Evolutionary conservation across 2,329 filamentous ascomycete species (phyloP), one percentile per base, ranked within the genome.

Genomic region (Colletotrichum sp.): DNA sequence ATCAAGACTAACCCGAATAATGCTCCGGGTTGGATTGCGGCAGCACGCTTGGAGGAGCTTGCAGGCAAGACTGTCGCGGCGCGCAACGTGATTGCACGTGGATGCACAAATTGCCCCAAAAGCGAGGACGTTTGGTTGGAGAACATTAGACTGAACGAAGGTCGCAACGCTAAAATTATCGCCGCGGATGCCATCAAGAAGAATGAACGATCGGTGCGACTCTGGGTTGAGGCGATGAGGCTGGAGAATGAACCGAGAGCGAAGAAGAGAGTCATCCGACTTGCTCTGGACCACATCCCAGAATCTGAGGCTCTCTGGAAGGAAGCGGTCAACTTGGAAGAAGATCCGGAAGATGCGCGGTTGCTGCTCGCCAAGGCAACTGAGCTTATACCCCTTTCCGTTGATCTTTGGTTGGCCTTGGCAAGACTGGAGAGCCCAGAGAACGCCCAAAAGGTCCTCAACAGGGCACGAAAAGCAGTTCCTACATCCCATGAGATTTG

Each of bases 281-380:
- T 97, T 81, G 97, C 97, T 0, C 89, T 99, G 59, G 95, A 98
- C 80, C 94, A 98, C 81, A 94, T 98, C 55, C 96, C 96, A 1
- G 95, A 98, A 81, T 98, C 96, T 0, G 97, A 98, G 63, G 94
- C 95, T 56, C 90, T 99, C n/a, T 99, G 97, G 97, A 99, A 98
- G 83, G 96, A 97, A 82, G 94, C 96, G 7, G 96, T 99, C 77
- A 98, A 98, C 79, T 87, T 98, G 71, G 97, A 98, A 81, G 96
- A 98, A 81, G 94, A 98, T 79, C 91, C 94, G 0, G 94, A 93
- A 34, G 96, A 98, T 86, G 97, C 97, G 6, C 93, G 93, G 77
- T 88, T 99, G 71, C 89, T 99, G 70, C 91, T 99, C 62, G 96
- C 96, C 63, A 98, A 98, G 85, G 97, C 97, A 1, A 98, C 96